These are phyloP conservation scores for Dovyalis caffra DNA, from an alignment of 345 rosid genomes.

Conservation along the genomic window DNA sequence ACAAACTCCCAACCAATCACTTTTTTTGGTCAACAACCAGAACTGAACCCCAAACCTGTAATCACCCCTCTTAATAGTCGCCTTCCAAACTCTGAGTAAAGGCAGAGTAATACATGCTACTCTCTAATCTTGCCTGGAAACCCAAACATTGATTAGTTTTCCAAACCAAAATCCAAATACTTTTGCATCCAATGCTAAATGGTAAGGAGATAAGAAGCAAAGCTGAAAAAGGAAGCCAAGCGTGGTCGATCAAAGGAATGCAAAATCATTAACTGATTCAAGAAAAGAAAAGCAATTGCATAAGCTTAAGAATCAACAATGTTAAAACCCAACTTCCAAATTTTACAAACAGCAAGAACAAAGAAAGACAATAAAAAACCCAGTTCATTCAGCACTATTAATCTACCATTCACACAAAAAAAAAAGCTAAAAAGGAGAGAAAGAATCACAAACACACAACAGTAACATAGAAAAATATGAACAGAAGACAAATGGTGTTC, in stretches of 20 bases:
- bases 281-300: neutral
- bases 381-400: neutral
- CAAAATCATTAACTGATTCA: neutral
- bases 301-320: too few species aligned
- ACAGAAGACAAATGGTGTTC: neutral
- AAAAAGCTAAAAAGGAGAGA: neutral
- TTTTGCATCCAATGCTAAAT: neutral
- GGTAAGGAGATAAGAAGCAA: neutral
- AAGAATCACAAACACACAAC: neutral
- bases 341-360: neutral
- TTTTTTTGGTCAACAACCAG: neutral
- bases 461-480: neutral
- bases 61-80: neutral
- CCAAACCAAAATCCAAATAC: neutral
- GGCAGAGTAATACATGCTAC: neutral
- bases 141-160: too few species aligned
- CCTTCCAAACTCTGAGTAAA: neutral
- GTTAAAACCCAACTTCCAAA: too few species aligned
- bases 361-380: neutral
- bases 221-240: neutral
- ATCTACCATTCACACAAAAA: neutral
- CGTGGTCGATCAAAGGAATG: neutral
- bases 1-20: conserved; percentile 1
- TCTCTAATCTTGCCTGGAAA: neutral
- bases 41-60: conserved; percentile 6